Percentiles rank a stretch among this genome's conserved stretches.
phyloP scores from a whole-genome alignment of 2,329 filamentous ascomycete species.

The Plectosphaerella plurivora region DNA sequence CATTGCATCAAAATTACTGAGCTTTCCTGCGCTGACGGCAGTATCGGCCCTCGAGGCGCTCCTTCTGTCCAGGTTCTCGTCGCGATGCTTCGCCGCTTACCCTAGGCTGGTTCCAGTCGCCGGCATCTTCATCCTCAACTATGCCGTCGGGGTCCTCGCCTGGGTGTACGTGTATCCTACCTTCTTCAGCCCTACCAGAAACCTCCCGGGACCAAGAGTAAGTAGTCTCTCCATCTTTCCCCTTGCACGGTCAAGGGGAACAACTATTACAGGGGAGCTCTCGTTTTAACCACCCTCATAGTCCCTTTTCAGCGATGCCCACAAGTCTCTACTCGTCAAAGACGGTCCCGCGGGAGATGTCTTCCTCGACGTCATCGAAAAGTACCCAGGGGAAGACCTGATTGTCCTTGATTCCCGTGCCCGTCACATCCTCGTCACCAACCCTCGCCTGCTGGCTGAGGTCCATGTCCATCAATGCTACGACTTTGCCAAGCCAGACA shows the following conservation, averaged over 20 bases:
- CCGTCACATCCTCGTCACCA: slow-evolving; percentile 14
- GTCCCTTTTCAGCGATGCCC: slow-evolving; percentile 12
- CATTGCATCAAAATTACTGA: too few species aligned
- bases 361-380: slow-evolving; percentile 16
- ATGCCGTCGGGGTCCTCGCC: slow-evolving; percentile 10
- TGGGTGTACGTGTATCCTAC: slow-evolving; percentile 14
- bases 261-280: background rate
- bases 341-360: slow-evolving; percentile 16
- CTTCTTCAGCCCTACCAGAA: slow-evolving; percentile 16
- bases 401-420: slow-evolving; percentile 14
- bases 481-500: slow-evolving; percentile 46
- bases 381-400: slow-evolving; percentile 17
- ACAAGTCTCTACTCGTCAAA: slow-evolving; percentile 13
- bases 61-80: too few species aligned
- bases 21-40: too few species aligned
- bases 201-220: slow-evolving; percentile 13
- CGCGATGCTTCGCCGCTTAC: too few species aligned
- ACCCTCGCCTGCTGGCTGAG: slow-evolving; percentile 24
- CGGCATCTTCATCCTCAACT: slow-evolving; percentile 12
- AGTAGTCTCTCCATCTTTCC: background rate
- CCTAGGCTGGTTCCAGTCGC: too few species aligned
- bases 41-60: too few species aligned
- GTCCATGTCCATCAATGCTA: slow-evolving; percentile 43
- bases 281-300: background rate
- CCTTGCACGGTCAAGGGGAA: background rate